Conservation (phyloP, 495 filamentous ascomycete species). For the Monascus purpureus region DNA sequence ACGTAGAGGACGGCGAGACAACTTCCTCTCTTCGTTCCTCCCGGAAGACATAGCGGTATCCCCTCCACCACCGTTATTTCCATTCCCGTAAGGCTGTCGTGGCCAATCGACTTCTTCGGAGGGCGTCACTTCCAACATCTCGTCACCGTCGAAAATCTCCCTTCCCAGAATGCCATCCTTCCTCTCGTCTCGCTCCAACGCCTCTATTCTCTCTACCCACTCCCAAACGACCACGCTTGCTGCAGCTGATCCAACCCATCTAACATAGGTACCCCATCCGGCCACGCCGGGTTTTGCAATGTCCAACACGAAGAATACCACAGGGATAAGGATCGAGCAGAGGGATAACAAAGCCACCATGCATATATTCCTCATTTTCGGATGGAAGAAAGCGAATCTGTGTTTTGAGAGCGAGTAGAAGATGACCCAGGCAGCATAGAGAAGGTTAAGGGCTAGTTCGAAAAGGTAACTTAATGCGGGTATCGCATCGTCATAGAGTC, state of each 20-base stretch:
- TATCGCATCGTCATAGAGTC: slow-evolving; percentile 72
- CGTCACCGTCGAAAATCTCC: slow-evolving; percentile 93
- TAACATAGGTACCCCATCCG: slow-evolving; percentile 93
- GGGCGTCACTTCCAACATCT: slow-evolving; percentile 72
- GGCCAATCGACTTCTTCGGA: slow-evolving; percentile 44
- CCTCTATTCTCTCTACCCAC: slow-evolving; percentile 98
- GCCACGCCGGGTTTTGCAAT: slow-evolving; percentile 76
- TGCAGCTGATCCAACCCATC: slow-evolving; percentile 93
- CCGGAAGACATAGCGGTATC: slow-evolving; percentile 27
- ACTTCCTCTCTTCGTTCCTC: slow-evolving; percentile 30
- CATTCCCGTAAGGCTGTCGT: slow-evolving; percentile 15
- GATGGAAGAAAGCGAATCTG: slow-evolving; percentile 84
- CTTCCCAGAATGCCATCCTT: slow-evolving; percentile 90
- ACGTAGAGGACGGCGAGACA: slow-evolving; percentile 24
- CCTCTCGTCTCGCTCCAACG: slow-evolving; percentile 85
- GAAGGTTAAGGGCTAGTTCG: slow-evolving; percentile 69
- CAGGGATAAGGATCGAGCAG: slow-evolving; percentile 68
- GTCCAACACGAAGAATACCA: slow-evolving; percentile 92
- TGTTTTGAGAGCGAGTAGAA: slow-evolving; percentile 91
- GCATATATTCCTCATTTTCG: slow-evolving; percentile 82
- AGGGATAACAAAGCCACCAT: slow-evolving; percentile 72
- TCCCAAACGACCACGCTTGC: slow-evolving; percentile 98
- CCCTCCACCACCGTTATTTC: slow-evolving; percentile 24
- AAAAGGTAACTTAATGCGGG: slow-evolving; percentile 91
- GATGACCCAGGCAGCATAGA: slow-evolving; percentile 92